Percentiles rank a stretch among this genome's conserved stretches.
phyloP scores from a whole-genome alignment of 148 eudicot species.

The Amaranthus palmeri region DNA sequence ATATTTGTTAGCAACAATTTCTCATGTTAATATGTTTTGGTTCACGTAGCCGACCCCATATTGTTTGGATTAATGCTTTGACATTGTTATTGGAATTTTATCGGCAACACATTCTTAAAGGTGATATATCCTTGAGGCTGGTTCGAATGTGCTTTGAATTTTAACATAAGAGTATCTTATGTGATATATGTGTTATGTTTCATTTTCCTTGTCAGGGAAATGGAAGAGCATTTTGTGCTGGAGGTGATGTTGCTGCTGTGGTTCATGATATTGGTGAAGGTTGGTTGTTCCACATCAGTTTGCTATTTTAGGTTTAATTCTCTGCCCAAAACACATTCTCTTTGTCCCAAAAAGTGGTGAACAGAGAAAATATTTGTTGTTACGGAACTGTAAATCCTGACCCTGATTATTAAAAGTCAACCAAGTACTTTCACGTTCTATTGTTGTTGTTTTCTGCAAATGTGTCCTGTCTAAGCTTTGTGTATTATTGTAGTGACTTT shows the following conservation, averaged over 20 bases:
- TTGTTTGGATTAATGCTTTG: no score
- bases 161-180: not conserved
- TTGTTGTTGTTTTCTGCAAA: not conserved
- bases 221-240: constrained; percentile 94
- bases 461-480: not conserved
- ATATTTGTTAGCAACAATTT: no score
- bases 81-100: no score
- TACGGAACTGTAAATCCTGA: not conserved
- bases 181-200: not conserved
- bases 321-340: not conserved
- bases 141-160: no score
- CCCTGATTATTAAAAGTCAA: not conserved
- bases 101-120: no score
- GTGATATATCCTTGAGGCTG: no score
- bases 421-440: not conserved
- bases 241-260: constrained; percentile 85
- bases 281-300: constrained; percentile 12
- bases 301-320: not conserved
- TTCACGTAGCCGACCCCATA: no score
- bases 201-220: constrained; percentile 45
- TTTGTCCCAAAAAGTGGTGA: not conserved
- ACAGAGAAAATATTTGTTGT: not conserved
- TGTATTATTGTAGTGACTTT: not conserved
- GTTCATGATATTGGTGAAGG: constrained; percentile 54
- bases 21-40: no score